A percentile compares a stretch with the other conserved stretches of the same genome.
Evolutionary conservation across 768 basidiomycete genomes (phyloP).

Genomic region (Rhodotorula diobovata): DNA sequence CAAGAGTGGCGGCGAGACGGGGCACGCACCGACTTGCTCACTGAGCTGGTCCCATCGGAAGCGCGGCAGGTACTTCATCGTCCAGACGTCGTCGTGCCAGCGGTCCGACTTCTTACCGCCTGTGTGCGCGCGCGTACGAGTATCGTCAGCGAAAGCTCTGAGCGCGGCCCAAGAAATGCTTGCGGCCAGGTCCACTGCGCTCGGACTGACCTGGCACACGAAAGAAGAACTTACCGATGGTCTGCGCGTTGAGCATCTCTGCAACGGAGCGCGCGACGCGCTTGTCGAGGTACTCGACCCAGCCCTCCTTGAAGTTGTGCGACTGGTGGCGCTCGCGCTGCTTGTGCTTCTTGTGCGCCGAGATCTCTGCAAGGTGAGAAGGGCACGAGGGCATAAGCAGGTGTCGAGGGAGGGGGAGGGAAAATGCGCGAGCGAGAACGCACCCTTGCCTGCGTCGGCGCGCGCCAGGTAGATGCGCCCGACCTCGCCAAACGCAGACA

Average conservation of each 20-base stretch:
- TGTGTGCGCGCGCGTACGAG: neutral
- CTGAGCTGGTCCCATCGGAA: conserved; percentile 99
- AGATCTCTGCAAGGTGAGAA: conserved; percentile 3
- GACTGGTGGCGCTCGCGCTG: conserved; percentile 38
- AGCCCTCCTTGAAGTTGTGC: conserved; percentile 83
- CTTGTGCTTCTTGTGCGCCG: conserved; percentile 21
- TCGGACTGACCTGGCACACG: neutral
- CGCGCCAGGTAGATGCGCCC: conserved; percentile 73
- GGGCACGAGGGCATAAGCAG: neutral
- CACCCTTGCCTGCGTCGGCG: conserved; percentile 27
- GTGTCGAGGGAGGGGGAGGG: neutral
- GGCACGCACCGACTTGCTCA: conserved; percentile 85
- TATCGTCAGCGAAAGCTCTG: neutral
- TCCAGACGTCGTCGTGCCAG: conserved; percentile 98
- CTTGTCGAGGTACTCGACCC: conserved; percentile 98
- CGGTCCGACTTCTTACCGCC: conserved; percentile 75
- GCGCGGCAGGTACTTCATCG: conserved; percentile 95
- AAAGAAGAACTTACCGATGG: conserved; percentile 60
- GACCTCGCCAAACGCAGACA: conserved; percentile 82
- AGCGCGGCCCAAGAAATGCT: too few species aligned
- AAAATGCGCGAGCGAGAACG: neutral
- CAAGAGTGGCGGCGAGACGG: too few species aligned
- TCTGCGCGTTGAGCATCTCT: conserved; percentile 90
- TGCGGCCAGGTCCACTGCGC: neutral
- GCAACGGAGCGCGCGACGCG: conserved; percentile 81